These are phyloP conservation scores for Persicaria maculosa DNA, from an alignment of 148 eudicot species.

Conservation along the genomic window DNA sequence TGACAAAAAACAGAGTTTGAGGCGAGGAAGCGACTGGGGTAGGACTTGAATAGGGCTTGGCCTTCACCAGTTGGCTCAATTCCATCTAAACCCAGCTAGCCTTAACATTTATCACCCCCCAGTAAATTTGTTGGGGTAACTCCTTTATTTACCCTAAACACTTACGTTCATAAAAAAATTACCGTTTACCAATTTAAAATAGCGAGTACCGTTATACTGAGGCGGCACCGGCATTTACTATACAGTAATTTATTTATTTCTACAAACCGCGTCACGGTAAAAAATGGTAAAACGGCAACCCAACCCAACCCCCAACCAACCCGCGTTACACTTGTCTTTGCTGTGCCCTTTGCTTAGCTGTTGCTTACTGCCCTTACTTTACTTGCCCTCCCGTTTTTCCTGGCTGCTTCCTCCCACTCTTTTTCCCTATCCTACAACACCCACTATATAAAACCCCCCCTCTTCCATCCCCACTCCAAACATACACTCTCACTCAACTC, in stretches of 20 bases:
- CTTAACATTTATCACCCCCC: not conserved
- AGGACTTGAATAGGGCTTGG: not conserved
- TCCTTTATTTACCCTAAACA: too few species aligned
- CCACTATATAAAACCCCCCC: not conserved
- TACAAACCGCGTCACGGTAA: too few species aligned
- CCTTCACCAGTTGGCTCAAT: constrained; percentile 1
- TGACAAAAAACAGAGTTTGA: not conserved
- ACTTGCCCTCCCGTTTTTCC: not conserved
- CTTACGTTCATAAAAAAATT: too few species aligned
- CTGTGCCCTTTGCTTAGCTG: not conserved
- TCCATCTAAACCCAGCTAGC: not conserved
- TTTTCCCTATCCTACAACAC: not conserved
- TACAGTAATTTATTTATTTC: too few species aligned
- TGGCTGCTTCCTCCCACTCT: not conserved
- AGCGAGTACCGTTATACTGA: too few species aligned
- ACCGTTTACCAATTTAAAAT: too few species aligned
- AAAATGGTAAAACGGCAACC: too few species aligned
- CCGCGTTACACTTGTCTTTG: not conserved
- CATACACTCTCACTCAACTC: not conserved
- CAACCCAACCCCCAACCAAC: too few species aligned
- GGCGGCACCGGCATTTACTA: too few species aligned
- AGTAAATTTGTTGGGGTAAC: too few species aligned
- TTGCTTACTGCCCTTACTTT: not conserved
- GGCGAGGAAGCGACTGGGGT: too few species aligned
- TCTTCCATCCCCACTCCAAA: constrained; percentile 1